Evolutionary conservation across 805 yeast species (phyloP).

Genomic region (Ogataea salicorniae): DNA sequence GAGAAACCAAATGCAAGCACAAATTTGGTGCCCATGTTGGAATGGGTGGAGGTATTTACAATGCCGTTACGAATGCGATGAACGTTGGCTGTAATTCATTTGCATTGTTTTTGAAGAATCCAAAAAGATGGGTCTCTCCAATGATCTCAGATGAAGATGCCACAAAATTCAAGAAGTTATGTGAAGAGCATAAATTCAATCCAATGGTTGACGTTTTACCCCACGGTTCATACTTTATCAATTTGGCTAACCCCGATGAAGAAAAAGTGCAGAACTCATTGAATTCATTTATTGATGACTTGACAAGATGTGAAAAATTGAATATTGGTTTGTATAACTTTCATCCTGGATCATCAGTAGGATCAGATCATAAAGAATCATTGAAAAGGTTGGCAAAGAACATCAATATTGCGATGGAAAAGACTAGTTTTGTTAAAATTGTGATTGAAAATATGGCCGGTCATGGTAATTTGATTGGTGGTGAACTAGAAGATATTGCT

Average conservation of each 20-base stretch:
- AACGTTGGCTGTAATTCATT: slow-evolving; percentile 69
- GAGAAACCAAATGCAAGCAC: slow-evolving; percentile 38
- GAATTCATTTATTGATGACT: slow-evolving; percentile 77
- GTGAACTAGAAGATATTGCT: slow-evolving; percentile 66
- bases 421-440: slow-evolving; percentile 75
- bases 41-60: slow-evolving; percentile 62
- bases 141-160: slow-evolving; percentile 65
- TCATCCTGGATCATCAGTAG: slow-evolving; percentile 88
- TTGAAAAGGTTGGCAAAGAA: slow-evolving; percentile 66
- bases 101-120: slow-evolving; percentile 86
- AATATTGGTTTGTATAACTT: slow-evolving; percentile 84
- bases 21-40: slow-evolving; percentile 90
- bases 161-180: slow-evolving; percentile 54
- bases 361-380: slow-evolving; percentile 59
- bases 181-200: slow-evolving; percentile 60
- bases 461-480: slow-evolving; percentile 86
- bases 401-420: slow-evolving; percentile 70
- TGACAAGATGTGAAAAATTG: slow-evolving; percentile 78
- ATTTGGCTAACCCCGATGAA: slow-evolving; percentile 83
- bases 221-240: slow-evolving; percentile 92
- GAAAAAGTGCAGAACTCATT: slow-evolving; percentile 75
- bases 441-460: slow-evolving; percentile 98
- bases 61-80: slow-evolving; percentile 37
- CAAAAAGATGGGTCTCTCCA: slow-evolving; percentile 88
- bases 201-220: slow-evolving; percentile 80